phyloP scores from a whole-genome alignment of 345 rosid species.

The Hibiscus mutabilis region DNA sequence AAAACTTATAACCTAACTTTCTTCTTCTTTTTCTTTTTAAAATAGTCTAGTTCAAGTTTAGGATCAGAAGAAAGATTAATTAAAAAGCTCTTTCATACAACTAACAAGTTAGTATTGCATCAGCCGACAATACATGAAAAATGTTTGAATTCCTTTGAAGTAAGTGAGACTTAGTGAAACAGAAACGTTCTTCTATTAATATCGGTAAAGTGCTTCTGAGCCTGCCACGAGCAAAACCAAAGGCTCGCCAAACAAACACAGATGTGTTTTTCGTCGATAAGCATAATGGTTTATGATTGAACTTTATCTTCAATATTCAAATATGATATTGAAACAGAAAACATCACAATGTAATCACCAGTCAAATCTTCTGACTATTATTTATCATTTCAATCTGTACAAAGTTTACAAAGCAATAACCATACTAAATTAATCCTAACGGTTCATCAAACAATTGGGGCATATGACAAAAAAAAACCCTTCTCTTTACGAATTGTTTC shows the following conservation, averaged over 20 bases:
- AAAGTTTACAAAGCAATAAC: constrained; percentile 1
- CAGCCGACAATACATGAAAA: not conserved
- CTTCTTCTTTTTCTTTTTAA: not conserved
- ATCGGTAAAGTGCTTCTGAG: not conserved
- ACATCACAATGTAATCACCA: not conserved
- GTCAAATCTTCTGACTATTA: not conserved
- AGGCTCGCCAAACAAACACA: not conserved
- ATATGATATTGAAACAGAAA: not conserved
- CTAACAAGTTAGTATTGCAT: not conserved
- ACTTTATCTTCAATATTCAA: not conserved
- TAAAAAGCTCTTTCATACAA: not conserved
- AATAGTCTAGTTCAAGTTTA: not conserved
- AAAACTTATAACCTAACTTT: not conserved
- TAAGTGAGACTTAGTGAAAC: not conserved
- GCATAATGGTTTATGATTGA: not conserved
- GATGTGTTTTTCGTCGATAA: not conserved
- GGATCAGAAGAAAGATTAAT: not conserved
- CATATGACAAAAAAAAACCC: constrained; percentile 14
- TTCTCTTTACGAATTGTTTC: not conserved
- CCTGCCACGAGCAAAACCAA: not conserved
- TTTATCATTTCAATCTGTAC: constrained; percentile 10
- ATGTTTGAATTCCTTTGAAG: not conserved
- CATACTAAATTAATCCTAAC: not conserved
- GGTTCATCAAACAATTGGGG: constrained; percentile 6
- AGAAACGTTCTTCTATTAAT: not conserved